Percentiles rank a stretch among this genome's conserved stretches.
phyloP scores from a whole-genome alignment of 805 yeast genomes.

The Torulaspora maleeae region DNA sequence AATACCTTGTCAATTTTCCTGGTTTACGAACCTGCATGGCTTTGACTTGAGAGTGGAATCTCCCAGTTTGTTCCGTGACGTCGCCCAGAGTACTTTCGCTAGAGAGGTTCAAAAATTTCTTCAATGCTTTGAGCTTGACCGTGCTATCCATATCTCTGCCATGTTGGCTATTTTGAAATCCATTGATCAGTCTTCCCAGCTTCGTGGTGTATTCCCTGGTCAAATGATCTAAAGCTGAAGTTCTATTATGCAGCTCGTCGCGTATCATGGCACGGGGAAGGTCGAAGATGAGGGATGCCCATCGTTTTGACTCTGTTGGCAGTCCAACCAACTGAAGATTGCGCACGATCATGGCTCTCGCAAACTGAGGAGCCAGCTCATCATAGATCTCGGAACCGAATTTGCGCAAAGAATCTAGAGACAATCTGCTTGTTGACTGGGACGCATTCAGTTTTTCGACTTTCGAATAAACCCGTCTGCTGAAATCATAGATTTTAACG shows the following conservation, averaged over 20 bases:
- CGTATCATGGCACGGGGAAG: slow-evolving; percentile 21
- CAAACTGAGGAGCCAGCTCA: slow-evolving; percentile 11
- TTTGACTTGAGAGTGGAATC: slow-evolving; percentile 6
- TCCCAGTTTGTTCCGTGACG: slow-evolving; percentile 9
- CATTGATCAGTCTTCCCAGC: slow-evolving; percentile 21
- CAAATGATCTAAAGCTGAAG: slow-evolving; percentile 1
- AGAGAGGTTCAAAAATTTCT: slow-evolving; percentile 6
- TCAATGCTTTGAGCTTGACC: slow-evolving; percentile 7
- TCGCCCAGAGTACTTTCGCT: slow-evolving; percentile 6
- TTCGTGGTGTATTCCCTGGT: slow-evolving; percentile 14
- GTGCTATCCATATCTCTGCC: not conserved
- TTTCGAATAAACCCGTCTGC: not conserved
- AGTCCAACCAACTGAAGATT: slow-evolving; percentile 20
- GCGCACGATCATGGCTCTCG: slow-evolving; percentile 18
- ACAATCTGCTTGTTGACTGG: not conserved
- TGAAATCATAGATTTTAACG: not conserved
- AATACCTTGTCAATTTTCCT: slow-evolving; percentile 46
- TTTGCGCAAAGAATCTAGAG: not conserved
- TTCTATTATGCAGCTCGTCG: slow-evolving; percentile 16
- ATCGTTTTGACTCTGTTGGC: slow-evolving; percentile 16
- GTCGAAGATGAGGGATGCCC: slow-evolving; percentile 10
- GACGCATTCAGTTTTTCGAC: slow-evolving; percentile 1
- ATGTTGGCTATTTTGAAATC: slow-evolving; percentile 11
- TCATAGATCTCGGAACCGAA: slow-evolving; percentile 8
- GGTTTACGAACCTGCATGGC: slow-evolving; percentile 35